These are phyloP conservation scores for Karstenula rhodostoma DNA, from an alignment of 2,329 filamentous ascomycete species.

Conservation along the genomic window DNA sequence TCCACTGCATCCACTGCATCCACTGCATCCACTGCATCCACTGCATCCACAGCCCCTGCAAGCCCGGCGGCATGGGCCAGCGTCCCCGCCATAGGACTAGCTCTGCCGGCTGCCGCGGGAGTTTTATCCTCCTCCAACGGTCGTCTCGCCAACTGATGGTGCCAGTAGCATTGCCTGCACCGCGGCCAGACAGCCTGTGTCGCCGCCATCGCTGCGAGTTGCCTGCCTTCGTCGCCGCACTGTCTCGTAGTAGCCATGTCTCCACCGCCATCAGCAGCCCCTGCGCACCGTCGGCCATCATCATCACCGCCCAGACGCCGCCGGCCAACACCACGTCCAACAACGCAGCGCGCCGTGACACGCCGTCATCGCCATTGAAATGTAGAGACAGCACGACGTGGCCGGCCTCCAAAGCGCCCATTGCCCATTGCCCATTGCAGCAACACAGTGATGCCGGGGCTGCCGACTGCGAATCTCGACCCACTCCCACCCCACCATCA, in stretches of 20 bases:
- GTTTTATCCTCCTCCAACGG: neutral
- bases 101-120: neutral
- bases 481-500: slow-evolving; percentile 13
- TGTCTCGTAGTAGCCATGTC: neutral
- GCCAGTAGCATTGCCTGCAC: neutral
- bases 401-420: neutral
- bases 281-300: neutral
- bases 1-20: too few species aligned
- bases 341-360: neutral
- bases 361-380: neutral
- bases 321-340: neutral
- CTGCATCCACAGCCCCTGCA: slow-evolving; percentile 12
- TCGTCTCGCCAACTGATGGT: neutral
- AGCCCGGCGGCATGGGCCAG: slow-evolving; percentile 1
- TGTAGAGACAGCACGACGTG: neutral
- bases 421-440: neutral
- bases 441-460: neutral
- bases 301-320: neutral
- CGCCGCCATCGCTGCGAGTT: neutral
- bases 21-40: too few species aligned
- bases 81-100: slow-evolving; percentile 9
- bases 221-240: neutral
- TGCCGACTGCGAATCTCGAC: slow-evolving; percentile 8
- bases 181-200: neutral
- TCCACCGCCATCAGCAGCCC: neutral